These are phyloP conservation scores for Prosopis cineraria DNA, from an alignment of 306 rosid species.

Conservation along the genomic window DNA sequence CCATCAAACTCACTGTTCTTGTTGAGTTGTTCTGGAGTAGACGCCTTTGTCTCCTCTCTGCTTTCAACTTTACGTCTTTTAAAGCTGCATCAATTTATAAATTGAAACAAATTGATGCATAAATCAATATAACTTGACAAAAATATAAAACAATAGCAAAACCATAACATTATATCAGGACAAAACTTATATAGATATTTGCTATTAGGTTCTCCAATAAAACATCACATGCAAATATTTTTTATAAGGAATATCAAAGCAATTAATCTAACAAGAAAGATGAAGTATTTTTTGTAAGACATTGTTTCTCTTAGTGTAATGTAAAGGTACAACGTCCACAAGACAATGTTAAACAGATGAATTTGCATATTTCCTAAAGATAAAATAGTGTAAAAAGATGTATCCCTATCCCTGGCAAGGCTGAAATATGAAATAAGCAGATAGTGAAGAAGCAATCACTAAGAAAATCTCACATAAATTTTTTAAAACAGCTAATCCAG, in stretches of 20 bases:
- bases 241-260: too few species aligned
- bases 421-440: too few species aligned
- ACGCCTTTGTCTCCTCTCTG: slow-evolving; percentile 43
- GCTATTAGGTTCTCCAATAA: background rate
- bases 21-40: too few species aligned
- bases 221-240: background rate
- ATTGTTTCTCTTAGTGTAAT: too few species aligned
- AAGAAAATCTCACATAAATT: background rate
- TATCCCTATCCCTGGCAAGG: background rate
- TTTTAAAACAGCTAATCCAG: background rate
- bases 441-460: too few species aligned
- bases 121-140: slow-evolving; percentile 10
- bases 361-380: background rate
- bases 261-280: too few species aligned
- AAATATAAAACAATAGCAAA: slow-evolving; percentile 24
- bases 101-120: slow-evolving; percentile 16
- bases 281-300: too few species aligned
- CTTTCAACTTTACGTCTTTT: slow-evolving; percentile 63
- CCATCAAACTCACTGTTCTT: slow-evolving; percentile 48
- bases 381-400: background rate
- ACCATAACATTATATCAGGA: slow-evolving; percentile 3
- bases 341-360: too few species aligned
- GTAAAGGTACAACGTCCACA: too few species aligned
- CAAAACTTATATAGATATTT: background rate
- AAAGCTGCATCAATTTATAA: slow-evolving; percentile 46